A percentile compares a stretch with the other conserved stretches of the same genome.
These are phyloP conservation scores for Backusella morwellensis DNA, from an alignment of 192 early-diverging fungal species.

Conservation along the genomic window DNA sequence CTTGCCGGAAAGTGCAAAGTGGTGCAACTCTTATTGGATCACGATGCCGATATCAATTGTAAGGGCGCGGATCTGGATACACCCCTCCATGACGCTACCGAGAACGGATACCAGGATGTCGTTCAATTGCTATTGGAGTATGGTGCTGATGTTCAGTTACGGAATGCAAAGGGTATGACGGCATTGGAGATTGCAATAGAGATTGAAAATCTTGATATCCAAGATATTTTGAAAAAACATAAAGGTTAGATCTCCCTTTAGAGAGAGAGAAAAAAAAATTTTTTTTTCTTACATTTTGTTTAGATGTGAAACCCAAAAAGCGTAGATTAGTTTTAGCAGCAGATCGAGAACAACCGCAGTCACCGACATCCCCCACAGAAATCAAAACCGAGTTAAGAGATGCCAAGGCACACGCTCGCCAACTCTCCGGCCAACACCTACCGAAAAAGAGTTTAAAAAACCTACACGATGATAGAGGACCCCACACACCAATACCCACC, in stretches of 20 bases:
- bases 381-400: not conserved
- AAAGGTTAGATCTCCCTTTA: not conserved
- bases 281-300: not conserved
- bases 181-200: conserved; percentile 54
- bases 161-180: conserved; percentile 55
- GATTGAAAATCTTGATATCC: conserved; percentile 31
- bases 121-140: conserved; percentile 43
- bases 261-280: not conserved
- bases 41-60: conserved; percentile 59
- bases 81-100: conserved; percentile 65
- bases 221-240: not conserved
- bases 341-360: conserved; percentile 13
- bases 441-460: conserved; percentile 18
- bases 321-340: conserved; percentile 28
- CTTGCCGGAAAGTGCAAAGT: conserved; percentile 53
- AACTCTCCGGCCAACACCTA: conserved; percentile 13
- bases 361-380: not conserved
- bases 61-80: conserved; percentile 64
- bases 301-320: conserved; percentile 22
- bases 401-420: conserved; percentile 17
- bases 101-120: conserved; percentile 48
- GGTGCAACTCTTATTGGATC: conserved; percentile 48
- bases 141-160: conserved; percentile 48
- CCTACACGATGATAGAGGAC: not conserved
- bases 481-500: conserved; percentile 19